Percentiles rank a stretch among this genome's conserved stretches.
phyloP scores from a whole-genome alignment of 108 stramenopile genomes.

The Cyclotella kingstonii region DNA sequence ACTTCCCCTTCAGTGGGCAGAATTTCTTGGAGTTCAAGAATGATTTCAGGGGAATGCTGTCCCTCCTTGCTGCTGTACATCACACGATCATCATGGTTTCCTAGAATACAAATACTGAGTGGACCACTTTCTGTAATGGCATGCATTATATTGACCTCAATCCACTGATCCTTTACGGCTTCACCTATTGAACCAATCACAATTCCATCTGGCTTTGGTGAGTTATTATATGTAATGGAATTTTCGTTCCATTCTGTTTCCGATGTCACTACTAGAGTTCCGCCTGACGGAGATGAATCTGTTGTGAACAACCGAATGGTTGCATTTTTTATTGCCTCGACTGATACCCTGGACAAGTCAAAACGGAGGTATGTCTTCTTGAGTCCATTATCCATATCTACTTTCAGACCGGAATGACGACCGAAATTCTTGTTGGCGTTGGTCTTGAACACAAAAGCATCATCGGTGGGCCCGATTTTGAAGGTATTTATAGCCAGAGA shows the following conservation, averaged over 20 bases:
- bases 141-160: constrained; percentile 30
- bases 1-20: constrained; percentile 16
- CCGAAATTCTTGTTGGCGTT: constrained; percentile 30
- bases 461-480: constrained; percentile 40
- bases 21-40: constrained; percentile 25
- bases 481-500: constrained; percentile 21
- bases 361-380: constrained; percentile 35
- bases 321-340: constrained; percentile 19
- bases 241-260: constrained; percentile 32
- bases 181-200: constrained; percentile 16
- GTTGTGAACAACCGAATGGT: constrained; percentile 26
- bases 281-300: constrained; percentile 26
- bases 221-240: constrained; percentile 15
- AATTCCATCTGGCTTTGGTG: constrained; percentile 27
- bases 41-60: constrained; percentile 35
- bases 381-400: constrained; percentile 30
- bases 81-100: constrained; percentile 25
- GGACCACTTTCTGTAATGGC: constrained; percentile 41
- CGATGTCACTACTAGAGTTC: constrained; percentile 20
- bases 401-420: constrained; percentile 22
- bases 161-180: constrained; percentile 23
- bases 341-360: constrained; percentile 27
- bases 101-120: constrained; percentile 33
- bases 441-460: constrained; percentile 25
- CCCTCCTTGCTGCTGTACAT: constrained; percentile 45